phyloP scores from a whole-genome alignment of 257 asterid genomes.

The Solanum peruvianum region DNA sequence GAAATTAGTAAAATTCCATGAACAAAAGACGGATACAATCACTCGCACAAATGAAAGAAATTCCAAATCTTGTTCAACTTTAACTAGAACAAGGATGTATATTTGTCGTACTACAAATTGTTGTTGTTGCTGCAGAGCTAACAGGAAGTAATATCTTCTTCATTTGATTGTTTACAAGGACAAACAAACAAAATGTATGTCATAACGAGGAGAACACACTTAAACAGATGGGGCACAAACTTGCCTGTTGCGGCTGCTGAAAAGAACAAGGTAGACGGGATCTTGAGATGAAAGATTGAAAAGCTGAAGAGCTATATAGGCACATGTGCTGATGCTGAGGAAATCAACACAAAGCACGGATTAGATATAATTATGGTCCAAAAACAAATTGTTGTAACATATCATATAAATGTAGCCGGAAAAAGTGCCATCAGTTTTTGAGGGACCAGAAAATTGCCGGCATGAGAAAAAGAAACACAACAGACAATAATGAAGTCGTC shows the following conservation, averaged over 20 bases:
- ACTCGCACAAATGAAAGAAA: background rate
- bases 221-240: slow-evolving; percentile 4
- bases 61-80: background rate
- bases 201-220: background rate
- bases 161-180: background rate
- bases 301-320: slow-evolving; percentile 56
- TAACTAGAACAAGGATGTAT: background rate
- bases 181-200: background rate
- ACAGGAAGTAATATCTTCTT: background rate
- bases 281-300: slow-evolving; percentile 47
- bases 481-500: background rate
- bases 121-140: background rate
- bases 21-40: background rate
- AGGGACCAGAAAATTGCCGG: background rate
- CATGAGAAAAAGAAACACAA: background rate
- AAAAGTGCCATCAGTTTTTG: background rate
- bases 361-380: background rate
- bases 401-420: background rate
- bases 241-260: slow-evolving; percentile 58
- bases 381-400: background rate
- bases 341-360: slow-evolving; percentile 2
- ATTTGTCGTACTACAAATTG: background rate
- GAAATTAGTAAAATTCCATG: background rate
- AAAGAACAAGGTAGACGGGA: slow-evolving; percentile 46
- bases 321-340: slow-evolving; percentile 48